These are phyloP conservation scores for Gamsiella multidivaricata DNA, from an alignment of 192 early-diverging fungal genomes.

Conservation along the genomic window DNA sequence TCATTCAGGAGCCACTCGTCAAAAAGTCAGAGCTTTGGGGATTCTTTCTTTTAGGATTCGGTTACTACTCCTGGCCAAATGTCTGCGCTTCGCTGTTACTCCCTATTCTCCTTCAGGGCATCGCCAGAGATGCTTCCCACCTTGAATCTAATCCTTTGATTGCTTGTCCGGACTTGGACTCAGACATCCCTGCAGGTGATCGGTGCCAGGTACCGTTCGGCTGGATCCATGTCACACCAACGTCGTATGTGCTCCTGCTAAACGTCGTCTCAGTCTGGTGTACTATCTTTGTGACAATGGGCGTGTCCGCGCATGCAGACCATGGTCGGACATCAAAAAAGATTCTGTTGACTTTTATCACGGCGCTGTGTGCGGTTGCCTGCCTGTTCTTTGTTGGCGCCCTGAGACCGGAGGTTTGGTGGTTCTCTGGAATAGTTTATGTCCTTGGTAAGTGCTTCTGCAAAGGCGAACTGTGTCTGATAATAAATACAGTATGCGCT, in stretches of 20 bases:
- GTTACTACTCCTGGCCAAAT: conserved; percentile 39
- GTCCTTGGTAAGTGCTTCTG: conserved; percentile 22
- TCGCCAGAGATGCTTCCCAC: conserved; percentile 22
- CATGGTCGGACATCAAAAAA: conserved; percentile 38
- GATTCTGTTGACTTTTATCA: conserved; percentile 31
- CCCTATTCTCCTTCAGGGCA: conserved; percentile 36
- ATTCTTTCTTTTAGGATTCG: conserved; percentile 48
- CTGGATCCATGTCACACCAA: conserved; percentile 38
- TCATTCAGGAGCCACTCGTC: conserved; percentile 13
- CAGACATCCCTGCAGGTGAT: conserved; percentile 27
- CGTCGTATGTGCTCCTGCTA: conserved; percentile 41
- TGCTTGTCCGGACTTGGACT: conserved; percentile 15
- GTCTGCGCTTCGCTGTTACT: conserved; percentile 33
- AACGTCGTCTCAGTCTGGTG: conserved; percentile 40
- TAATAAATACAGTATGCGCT: no score
- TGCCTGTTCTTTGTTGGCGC: conserved; percentile 49
- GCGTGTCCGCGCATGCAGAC: conserved; percentile 54
- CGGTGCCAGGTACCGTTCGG: conserved; percentile 42
- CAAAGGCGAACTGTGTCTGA: no score
- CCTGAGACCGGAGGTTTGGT: conserved; percentile 27
- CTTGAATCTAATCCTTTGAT: conserved; percentile 26
- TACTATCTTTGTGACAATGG: conserved; percentile 43
- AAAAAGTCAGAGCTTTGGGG: conserved; percentile 46
- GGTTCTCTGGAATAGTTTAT: conserved; percentile 18
- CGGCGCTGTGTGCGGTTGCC: conserved; percentile 18